Evolutionary conservation across 306 rosid genomes (phyloP).

Genomic region (Sophora flavescens): DNA sequence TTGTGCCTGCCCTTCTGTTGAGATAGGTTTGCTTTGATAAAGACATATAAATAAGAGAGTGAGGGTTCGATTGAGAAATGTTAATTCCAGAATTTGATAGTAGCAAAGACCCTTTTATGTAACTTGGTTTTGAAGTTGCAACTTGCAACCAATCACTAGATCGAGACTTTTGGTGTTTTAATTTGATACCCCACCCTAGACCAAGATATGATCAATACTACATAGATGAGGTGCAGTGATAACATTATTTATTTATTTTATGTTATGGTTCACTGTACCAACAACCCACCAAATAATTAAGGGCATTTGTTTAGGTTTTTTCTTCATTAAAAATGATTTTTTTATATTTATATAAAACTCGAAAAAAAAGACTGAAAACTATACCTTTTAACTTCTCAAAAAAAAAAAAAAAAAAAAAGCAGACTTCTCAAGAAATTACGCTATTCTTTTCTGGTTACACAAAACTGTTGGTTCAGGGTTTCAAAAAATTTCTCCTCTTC

Average conservation of each 20-base stretch:
- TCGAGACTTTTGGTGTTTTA: slow-evolving; percentile 3
- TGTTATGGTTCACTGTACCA: background rate
- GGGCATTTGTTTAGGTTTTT: too few relatives aligned
- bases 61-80: background rate
- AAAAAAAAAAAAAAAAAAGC: too few relatives aligned
- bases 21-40: slow-evolving; percentile 6
- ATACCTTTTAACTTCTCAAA: too few relatives aligned
- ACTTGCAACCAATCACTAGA: slow-evolving; percentile 53
- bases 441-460: too few relatives aligned
- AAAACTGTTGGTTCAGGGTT: too few relatives aligned
- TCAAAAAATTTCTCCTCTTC: too few relatives aligned
- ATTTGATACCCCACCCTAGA: slow-evolving; percentile 3
- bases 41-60: background rate
- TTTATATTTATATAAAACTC: too few relatives aligned
- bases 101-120: background rate
- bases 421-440: too few relatives aligned
- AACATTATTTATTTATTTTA: background rate
- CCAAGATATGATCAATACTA: background rate
- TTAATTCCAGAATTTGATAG: slow-evolving; percentile 17
- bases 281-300: too few relatives aligned
- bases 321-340: too few relatives aligned
- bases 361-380: too few relatives aligned
- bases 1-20: background rate
- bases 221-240: slow-evolving; percentile 1
- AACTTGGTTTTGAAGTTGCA: slow-evolving; percentile 40